These are phyloP conservation scores for Pichia sp. DNA, from an alignment of 1,139 yeast species.

Conservation along the genomic window DNA sequence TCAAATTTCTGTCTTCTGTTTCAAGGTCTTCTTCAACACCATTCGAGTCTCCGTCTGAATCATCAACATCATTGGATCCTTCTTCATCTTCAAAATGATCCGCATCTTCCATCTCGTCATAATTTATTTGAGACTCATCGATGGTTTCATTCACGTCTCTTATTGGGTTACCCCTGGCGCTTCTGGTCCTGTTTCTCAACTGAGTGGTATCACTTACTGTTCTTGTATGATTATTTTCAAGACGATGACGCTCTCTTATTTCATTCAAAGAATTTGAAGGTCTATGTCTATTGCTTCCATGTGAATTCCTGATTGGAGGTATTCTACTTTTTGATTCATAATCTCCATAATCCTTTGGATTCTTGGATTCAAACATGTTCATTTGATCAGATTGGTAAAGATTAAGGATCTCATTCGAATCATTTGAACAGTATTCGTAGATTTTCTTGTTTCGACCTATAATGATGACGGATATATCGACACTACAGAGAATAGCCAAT, in stretches of 20 bases:
- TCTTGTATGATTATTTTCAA: background rate
- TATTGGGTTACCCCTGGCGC: background rate
- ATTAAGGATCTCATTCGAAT: slow-evolving; percentile 45
- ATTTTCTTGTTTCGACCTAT: slow-evolving; percentile 66
- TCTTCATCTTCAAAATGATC: slow-evolving; percentile 2
- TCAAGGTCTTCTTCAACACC: background rate
- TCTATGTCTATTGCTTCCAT: background rate
- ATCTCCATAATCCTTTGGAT: slow-evolving; percentile 42
- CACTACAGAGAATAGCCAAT: slow-evolving; percentile 84
- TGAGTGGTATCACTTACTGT: background rate
- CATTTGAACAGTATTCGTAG: slow-evolving; percentile 66
- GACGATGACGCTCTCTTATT: background rate
- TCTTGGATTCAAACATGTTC: slow-evolving; percentile 46
- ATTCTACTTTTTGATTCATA: slow-evolving; percentile 22
- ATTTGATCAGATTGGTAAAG: slow-evolving; percentile 34
- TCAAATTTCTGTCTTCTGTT: background rate
- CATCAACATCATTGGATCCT: slow-evolving; percentile 1
- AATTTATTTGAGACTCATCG: background rate
- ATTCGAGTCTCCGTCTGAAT: slow-evolving; percentile 1
- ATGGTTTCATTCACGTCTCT: background rate
- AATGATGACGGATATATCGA: slow-evolving; percentile 85
- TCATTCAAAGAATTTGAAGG: slow-evolving; percentile 3
- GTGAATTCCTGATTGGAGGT: background rate
- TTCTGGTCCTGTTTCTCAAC: background rate
- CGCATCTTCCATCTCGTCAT: background rate